These are phyloP conservation scores for Alternaria sp. DNA, from an alignment of 2,329 filamentous ascomycete genomes.

Conservation along the genomic window DNA sequence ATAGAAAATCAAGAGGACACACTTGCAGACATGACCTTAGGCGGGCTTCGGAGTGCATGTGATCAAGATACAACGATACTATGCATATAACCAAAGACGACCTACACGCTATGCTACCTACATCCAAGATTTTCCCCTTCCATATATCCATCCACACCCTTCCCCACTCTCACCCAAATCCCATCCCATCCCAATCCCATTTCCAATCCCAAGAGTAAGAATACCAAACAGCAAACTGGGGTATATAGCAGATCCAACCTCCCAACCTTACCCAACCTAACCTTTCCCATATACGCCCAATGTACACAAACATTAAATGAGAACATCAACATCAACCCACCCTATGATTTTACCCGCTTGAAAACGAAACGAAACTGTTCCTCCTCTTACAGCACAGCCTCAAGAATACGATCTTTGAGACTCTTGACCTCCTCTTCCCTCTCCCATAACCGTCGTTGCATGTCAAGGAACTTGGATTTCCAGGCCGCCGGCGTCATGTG, in stretches of 20 bases:
- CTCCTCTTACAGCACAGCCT: conserved; percentile 43
- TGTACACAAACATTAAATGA: conserved; percentile 8
- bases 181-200: background rate
- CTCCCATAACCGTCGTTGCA: conserved; percentile 44
- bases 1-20: fast-evolving
- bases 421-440: conserved; percentile 41
- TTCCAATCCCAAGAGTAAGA: background rate
- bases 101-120: background rate
- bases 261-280: conserved; percentile 1
- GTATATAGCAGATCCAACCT: conserved; percentile 35
- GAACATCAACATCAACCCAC: background rate
- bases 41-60: background rate
- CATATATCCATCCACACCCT: background rate
- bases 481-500: conserved; percentile 29
- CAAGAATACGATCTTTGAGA: conserved; percentile 48
- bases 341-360: background rate
- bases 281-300: background rate
- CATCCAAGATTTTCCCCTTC: background rate
- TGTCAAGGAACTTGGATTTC: conserved; percentile 44
- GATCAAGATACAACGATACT: background rate
- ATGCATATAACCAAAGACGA: background rate
- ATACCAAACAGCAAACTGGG: conserved; percentile 25
- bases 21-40: background rate
- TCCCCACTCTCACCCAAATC: background rate
- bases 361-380: background rate